Evolutionary conservation across 305 asterid species (phyloP), one percentile per base, ranked within the genome.

Genomic region (Ruellia speciosa): DNA sequence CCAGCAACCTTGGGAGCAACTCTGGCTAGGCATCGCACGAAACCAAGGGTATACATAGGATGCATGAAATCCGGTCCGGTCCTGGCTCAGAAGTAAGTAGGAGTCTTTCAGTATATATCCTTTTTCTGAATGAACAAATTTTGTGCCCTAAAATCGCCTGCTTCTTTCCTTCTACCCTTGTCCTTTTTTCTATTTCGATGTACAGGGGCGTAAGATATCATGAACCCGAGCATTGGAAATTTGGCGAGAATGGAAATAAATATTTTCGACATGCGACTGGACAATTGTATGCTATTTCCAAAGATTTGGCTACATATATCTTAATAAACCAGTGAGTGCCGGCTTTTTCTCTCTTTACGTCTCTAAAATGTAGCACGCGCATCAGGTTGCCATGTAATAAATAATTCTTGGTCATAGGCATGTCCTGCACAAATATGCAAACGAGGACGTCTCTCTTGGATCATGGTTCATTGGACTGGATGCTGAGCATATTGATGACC

Each of bases 21-120:
- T 66, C 82, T 89, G 57, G 80, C 81, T 60, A 82, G 97, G 65
- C 90, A 84, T 69, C 95, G 81, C 66, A 75, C 83, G 8, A 86
- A 81, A 74, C 85, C 92, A 14, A 74, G 95, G 79, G 90, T 89
- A 49, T 89, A 86, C 69, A 82, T 89, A 39, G 95, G 97, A 49
- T 89, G 97, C 86, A 84, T 89, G 97, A 89, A 89, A 78, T 89
- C 97, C 33, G 97, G 97, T 60, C 95, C 95, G 0, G 94, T 86
- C 73, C 86, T 89, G 65, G 84, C 95, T 67, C 95, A 84, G 57
- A 89, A 86, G 97, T 89, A 77, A 72, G 96, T 63, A 60, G 37
- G 61, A 47, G 40, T 66, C 40, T 43, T 41, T 18, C 39, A 55
- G n/a, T n/a, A 39, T 43, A 15, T 49, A 49, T 52, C 35, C 55